A percentile compares a stretch with the other conserved stretches of the same genome.
phyloP scores from a whole-genome alignment of 2,329 filamentous ascomycete genomes.

The Cordyceps cicadae region DNA sequence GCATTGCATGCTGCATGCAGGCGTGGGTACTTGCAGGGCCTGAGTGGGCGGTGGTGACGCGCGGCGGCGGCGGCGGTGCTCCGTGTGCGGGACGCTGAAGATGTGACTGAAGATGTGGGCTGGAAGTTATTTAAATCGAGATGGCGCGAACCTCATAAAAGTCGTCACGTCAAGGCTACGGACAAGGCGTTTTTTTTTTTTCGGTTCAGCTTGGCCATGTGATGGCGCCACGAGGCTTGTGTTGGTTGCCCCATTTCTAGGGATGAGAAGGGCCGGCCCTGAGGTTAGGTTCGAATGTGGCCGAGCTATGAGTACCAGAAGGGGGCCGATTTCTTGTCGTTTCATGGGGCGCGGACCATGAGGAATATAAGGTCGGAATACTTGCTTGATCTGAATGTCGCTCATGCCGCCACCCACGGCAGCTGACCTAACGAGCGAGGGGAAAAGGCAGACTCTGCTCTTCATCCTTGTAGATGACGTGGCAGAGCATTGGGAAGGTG shows the following conservation, averaged over 20 bases:
- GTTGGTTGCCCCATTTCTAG: not conserved
- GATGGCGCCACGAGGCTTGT: too few relatives aligned
- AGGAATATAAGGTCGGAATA: not conserved
- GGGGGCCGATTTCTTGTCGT: not conserved
- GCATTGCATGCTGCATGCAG: not conserved
- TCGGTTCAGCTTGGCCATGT: not conserved
- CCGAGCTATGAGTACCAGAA: too few relatives aligned
- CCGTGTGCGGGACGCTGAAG: not conserved
- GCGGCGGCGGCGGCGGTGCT: not conserved
- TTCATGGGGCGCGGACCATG: not conserved
- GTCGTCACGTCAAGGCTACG: not conserved
- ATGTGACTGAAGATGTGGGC: not conserved
- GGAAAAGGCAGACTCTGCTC: not conserved
- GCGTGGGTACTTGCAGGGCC: not conserved
- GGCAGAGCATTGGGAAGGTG: not conserved
- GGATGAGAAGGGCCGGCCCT: not conserved
- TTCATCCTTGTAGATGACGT: not conserved
- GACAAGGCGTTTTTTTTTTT: not conserved
- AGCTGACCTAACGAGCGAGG: not conserved
- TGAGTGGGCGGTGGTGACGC: not conserved
- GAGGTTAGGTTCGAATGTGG: too few relatives aligned
- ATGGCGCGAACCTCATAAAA: not conserved
- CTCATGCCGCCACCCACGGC: too few relatives aligned
- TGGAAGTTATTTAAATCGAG: not conserved
- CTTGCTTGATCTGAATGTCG: not conserved